These are phyloP conservation scores for Aspergillus olivimuriae DNA, from an alignment of 495 filamentous ascomycete genomes.

Conservation along the genomic window DNA sequence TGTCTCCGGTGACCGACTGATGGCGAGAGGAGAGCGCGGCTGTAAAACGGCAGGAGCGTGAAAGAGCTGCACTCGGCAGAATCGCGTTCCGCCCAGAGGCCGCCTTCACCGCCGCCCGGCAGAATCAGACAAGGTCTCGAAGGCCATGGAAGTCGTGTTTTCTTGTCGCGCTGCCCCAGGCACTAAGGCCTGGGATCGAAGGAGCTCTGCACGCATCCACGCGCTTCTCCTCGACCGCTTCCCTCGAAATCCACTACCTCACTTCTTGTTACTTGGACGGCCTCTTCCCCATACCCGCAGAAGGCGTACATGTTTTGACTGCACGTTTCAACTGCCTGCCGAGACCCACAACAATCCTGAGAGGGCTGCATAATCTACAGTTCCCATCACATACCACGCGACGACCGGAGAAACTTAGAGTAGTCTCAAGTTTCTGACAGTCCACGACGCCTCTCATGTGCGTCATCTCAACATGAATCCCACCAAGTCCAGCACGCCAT, in stretches of 20 bases:
- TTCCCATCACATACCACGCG: not conserved
- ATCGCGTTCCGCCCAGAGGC: not conserved
- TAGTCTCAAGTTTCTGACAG: no score
- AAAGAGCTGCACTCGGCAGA: slow-evolving; percentile 13
- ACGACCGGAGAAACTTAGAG: not conserved
- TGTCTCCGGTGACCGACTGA: slow-evolving; percentile 2
- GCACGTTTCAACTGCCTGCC: no score
- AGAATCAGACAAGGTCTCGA: slow-evolving; percentile 11
- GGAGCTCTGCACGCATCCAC: no score
- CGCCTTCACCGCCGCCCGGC: slow-evolving; percentile 22
- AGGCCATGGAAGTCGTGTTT: slow-evolving; percentile 1
- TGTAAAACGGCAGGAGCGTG: slow-evolving; percentile 8
- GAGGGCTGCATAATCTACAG: not conserved
- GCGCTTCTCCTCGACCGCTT: no score
- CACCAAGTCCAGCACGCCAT: slow-evolving; percentile 1
- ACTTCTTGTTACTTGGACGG: no score
- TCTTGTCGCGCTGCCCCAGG: not conserved
- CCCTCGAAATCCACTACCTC: no score
- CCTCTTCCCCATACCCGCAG: no score
- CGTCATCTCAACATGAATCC: slow-evolving; percentile 6
- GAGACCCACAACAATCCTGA: no score
- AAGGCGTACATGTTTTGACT: no score
- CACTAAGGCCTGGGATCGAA: no score
- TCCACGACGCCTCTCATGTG: not conserved
- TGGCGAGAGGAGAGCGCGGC: not conserved